Evolutionary conservation across 1,284 basidiomycete species (phyloP), one percentile per base, ranked within the genome.

Genomic region (Grifola frondosa): DNA sequence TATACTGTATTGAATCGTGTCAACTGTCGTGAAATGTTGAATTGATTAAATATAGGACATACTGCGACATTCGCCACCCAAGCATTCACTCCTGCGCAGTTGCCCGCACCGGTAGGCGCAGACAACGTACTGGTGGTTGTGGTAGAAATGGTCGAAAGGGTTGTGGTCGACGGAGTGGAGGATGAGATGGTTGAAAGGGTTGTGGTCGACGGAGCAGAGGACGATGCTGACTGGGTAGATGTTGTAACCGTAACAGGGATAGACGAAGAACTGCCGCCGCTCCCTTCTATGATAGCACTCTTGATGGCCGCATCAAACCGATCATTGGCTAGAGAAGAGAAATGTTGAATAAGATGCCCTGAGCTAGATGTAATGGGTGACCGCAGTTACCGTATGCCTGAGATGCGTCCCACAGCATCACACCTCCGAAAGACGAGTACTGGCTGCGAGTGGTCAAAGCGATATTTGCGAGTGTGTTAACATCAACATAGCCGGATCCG

Each of bases 371-470:
- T n/a, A 37, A 31, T 3, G n/a, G n/a, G n/a, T n/a, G n/a, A n/a
- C n/a, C n/a, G n/a, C n/a, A 49, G 64, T 47, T 52, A 74, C 78
- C 74, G 44, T 75, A 75, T 3, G 80, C 79, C 57, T 81, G 77
- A 3, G 77, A 81, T 0, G 71, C 75, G 51, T 84, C 81, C 81
- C 81, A 75, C 36, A 84, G 65, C 83, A 86, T 86, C 17, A 81
- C 68, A 23, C 83, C 83, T 6, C 83, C 83, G 57, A 85, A 85
- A 17, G 79, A 81, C 9, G 78, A 75, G 56, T 73, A 85, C 44
- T 72, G 60, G 12, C 65, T 53, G 30, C 71, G 69, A 3, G 71
- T 77, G 42, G 69, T 52, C 30, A 64, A 54, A 6, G 74, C 68
- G 41, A 81, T 73, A 38, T 54, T 61, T 3, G 64, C 67, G 23